Base-by-base conservation (phyloP, 495 filamentous ascomycete genomes). In the Tuber aestivum region DNA sequence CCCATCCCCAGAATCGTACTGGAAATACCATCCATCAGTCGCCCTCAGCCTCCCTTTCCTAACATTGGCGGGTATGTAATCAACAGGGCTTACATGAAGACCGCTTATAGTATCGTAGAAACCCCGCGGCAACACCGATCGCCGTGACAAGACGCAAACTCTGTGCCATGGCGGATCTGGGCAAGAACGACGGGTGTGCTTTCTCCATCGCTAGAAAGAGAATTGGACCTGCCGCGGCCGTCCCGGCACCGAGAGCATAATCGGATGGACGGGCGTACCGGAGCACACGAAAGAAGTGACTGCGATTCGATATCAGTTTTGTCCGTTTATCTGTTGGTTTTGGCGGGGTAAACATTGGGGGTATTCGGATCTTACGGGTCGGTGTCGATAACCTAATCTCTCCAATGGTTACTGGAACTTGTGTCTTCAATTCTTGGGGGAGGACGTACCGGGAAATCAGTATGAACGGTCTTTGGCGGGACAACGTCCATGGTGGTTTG, bases 1-100 rank as follows among this genome's bases (percentile, higher is more conserved):
- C 89, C 86, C 93, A 92, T 77, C 95, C 95, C 87, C 97, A 97
- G 87, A 99, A 97, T 70, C 95, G 93, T 81, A 92, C 91, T 92
- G 76, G 84, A 45, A 40, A 70, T 16, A 44, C 50, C 79, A 75
- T 32, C 71, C 65, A 69, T 77, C 42, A 80, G 76, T 74, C 70
- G 61, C 74, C 69, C 70, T 40, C 27, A 35, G 20, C 32, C 56
- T 65, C 32, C 56, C 27, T 32, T 18, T 35, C 56, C 14, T 65
- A 38, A 16, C 75, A 37, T 42, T 76, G 38, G 37, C 23, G 32
- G 56, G 37, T 32, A 65, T 18, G 12, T 35, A 35, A 32, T 65
- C 56, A 35, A 14, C 56, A 35, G n/a, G 50, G 82, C 88, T 77
- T 87, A 91, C 90, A 83, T 77, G 86, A 88, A 56, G 92, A 94